These are phyloP conservation scores for Cerioporus squamosus DNA, from an alignment of 1,284 basidiomycete species.

Conservation along the genomic window DNA sequence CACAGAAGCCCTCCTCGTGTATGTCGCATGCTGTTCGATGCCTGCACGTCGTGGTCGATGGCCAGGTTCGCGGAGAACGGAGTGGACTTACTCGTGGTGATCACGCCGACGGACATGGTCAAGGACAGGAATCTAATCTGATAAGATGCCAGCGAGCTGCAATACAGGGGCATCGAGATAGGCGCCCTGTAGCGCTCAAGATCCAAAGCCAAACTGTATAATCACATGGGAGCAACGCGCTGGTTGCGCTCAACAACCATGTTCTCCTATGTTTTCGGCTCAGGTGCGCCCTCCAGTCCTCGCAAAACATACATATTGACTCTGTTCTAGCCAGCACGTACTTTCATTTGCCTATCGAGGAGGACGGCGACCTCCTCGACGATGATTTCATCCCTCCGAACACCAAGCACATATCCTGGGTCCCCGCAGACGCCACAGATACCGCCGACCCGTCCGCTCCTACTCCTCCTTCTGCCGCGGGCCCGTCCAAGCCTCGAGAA, in stretches of 20 bases:
- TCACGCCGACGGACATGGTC: conserved; percentile 10
- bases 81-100: neutral
- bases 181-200: neutral
- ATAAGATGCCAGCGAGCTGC: conserved; percentile 12
- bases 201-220: conserved; percentile 2
- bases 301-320: conserved; percentile 2
- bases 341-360: conserved; percentile 66
- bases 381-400: conserved; percentile 36
- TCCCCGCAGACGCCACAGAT: conserved; percentile 22
- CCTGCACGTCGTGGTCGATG: neutral
- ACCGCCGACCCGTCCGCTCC: no score
- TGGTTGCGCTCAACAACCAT: conserved; percentile 41
- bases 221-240: conserved; percentile 31
- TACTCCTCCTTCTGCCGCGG: conserved; percentile 33
- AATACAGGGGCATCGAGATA: no score
- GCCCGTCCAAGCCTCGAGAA: conserved; percentile 20
- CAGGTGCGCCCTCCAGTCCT: conserved; percentile 41
- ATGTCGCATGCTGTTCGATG: neutral
- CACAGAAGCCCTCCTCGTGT: neutral
- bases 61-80: neutral
- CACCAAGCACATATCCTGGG: conserved; percentile 53
- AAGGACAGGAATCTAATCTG: conserved; percentile 15
- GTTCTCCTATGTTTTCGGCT: conserved; percentile 60
- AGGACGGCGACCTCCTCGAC: conserved; percentile 48
- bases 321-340: conserved; percentile 51